Conservation (phyloP, 805 yeast genomes). For the Ogataea neopini region DNA sequence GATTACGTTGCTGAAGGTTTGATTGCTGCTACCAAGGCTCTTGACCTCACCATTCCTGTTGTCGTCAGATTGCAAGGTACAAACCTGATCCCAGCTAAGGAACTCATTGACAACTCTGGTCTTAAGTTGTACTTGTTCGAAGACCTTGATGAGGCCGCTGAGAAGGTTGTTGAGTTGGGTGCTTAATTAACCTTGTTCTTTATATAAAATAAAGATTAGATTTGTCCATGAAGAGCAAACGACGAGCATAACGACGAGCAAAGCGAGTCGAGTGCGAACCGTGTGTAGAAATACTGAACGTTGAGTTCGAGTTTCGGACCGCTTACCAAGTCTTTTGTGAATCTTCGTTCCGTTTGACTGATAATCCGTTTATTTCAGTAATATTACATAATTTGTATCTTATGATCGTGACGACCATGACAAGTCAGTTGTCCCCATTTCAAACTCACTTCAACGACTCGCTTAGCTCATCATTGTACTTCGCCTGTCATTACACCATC, state of each 20-base stretch:
- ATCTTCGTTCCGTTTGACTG: no score
- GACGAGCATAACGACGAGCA: no score
- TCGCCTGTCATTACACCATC: background rate
- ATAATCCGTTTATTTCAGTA: background rate
- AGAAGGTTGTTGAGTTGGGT: slow-evolving; percentile 80
- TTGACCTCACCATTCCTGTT: slow-evolving; percentile 89
- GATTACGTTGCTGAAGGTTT: slow-evolving; percentile 98
- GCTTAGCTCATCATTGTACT: no score
- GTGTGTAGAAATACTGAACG: no score
- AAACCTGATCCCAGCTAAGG: slow-evolving; percentile 84
- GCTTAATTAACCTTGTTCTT: slow-evolving; percentile 3
- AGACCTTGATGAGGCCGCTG: slow-evolving; percentile 96
- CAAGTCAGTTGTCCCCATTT: no score
- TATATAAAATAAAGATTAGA: background rate
- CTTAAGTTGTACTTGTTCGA: slow-evolving; percentile 88
- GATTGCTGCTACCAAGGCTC: slow-evolving; percentile 90
- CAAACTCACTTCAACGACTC: no score
- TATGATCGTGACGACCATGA: no score
- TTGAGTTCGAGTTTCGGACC: no score
- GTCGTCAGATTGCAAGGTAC: slow-evolving; percentile 99
- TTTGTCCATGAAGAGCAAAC: background rate
- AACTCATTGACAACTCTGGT: slow-evolving; percentile 84
- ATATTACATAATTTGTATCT: slow-evolving; percentile 11
- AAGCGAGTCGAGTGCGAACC: no score
- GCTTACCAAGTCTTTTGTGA: no score